These are phyloP conservation scores for Cladosporium sp. DNA, from an alignment of 2,329 filamentous ascomycete genomes.

Conservation along the genomic window DNA sequence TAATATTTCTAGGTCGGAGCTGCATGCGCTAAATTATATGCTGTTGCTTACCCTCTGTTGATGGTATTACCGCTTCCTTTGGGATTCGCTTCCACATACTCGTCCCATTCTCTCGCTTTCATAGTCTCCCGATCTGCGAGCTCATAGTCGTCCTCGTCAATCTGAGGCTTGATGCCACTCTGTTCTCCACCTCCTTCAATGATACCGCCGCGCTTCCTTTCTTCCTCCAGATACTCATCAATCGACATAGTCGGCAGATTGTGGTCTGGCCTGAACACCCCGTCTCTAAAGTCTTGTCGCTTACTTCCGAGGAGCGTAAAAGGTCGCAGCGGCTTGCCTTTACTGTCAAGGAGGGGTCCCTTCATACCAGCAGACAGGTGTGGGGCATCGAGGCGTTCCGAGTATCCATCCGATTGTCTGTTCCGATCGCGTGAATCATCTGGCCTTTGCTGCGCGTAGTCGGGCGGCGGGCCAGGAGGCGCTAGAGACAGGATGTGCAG, in stretches of 20 bases:
- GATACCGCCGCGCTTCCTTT: constrained; percentile 74
- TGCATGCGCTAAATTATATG: constrained; percentile 4
- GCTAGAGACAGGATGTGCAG: constrained; percentile 73
- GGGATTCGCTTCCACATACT: constrained; percentile 84
- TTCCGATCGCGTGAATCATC: constrained; percentile 44
- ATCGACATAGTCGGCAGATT: constrained; percentile 96
- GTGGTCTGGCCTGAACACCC: constrained; percentile 85
- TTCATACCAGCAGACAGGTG: constrained; percentile 46
- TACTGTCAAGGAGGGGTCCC: constrained; percentile 64
- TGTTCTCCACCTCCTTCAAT: constrained; percentile 84
- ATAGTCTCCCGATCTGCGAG: constrained; percentile 82
- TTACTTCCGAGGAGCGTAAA: constrained; percentile 74
- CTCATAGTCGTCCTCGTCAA: constrained; percentile 87
- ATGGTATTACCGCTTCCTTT: constrained; percentile 77
- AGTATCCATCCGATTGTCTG: constrained; percentile 51
- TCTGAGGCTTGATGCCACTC: constrained; percentile 59
- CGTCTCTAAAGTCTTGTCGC: constrained; percentile 66
- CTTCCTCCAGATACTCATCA: constrained; percentile 94
- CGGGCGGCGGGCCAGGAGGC: constrained; percentile 47
- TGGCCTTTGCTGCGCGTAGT: constrained; percentile 26
- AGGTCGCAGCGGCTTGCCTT: constrained; percentile 81
- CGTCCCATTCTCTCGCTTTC: constrained; percentile 93
- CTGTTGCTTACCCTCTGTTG: constrained; percentile 57
- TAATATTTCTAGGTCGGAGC: no score
- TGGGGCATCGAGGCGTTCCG: constrained; percentile 66